These are phyloP conservation scores for Arabidopsis lyrata DNA, from an alignment of 441 rosid species.

Conservation along the genomic window DNA sequence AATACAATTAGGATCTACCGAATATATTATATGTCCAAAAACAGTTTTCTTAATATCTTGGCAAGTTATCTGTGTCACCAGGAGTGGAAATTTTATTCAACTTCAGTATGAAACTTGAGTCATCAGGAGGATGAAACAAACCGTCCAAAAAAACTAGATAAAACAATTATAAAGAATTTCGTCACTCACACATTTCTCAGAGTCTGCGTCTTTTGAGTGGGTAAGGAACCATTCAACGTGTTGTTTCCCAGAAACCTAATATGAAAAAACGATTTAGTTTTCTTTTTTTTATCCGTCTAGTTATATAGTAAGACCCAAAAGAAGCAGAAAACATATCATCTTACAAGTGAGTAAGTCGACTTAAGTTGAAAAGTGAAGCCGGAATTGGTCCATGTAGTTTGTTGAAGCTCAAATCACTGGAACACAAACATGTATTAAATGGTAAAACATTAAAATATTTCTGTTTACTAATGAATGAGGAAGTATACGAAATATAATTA, in stretches of 20 bases:
- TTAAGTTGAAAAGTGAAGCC: conserved; percentile 53
- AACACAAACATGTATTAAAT: background rate
- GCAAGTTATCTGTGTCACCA: conserved; percentile 17
- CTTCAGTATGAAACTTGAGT: too few relatives aligned
- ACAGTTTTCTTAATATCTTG: conserved; percentile 10
- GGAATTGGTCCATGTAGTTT: conserved; percentile 56
- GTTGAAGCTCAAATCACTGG: conserved; percentile 82
- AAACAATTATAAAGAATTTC: background rate
- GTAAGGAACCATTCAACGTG: conserved; percentile 61
- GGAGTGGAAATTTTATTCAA: conserved; percentile 3
- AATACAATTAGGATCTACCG: background rate
- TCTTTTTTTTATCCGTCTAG: background rate
- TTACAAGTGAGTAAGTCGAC: conserved; percentile 57
- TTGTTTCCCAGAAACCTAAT: conserved; percentile 61
- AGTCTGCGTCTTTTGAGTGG: conserved; percentile 50
- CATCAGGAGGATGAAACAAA: too few relatives aligned
- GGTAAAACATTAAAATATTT: background rate
- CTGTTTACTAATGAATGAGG: too few relatives aligned
- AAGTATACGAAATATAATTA: too few relatives aligned
- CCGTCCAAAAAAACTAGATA: too few relatives aligned
- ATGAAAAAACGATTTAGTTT: background rate
- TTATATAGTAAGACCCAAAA: conserved; percentile 10
- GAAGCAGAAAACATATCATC: conserved; percentile 21
- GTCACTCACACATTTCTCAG: conserved; percentile 66
- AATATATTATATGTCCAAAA: conserved; percentile 3